Evolutionary conservation across 2,329 filamentous ascomycete genomes (phyloP).

Genomic region (Pseudopyrenochaeta lycopersici): DNA sequence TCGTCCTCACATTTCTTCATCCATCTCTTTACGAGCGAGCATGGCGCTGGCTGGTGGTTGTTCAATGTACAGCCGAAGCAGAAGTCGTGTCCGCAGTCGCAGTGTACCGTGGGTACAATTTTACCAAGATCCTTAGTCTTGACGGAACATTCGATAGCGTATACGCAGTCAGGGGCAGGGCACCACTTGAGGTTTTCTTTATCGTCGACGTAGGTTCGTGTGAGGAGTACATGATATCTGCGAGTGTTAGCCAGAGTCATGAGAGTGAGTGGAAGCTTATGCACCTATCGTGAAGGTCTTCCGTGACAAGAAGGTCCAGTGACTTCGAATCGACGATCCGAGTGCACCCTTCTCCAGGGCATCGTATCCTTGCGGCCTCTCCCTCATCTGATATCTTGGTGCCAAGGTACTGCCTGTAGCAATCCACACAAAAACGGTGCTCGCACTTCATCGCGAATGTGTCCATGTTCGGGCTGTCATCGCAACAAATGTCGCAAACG

Average conservation of each 20-base stretch:
- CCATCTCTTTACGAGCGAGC: constrained; percentile 91
- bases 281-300: constrained; percentile 65
- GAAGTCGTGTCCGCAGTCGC: constrained; percentile 84
- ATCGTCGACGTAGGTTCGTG: constrained; percentile 95
- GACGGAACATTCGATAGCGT: constrained; percentile 86
- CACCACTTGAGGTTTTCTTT: constrained; percentile 97
- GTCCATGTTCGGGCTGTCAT: constrained; percentile 78
- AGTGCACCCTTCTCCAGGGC: constrained; percentile 85
- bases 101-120: constrained; percentile 90
- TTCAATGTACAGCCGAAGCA: constrained; percentile 92
- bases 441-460: constrained; percentile 96
- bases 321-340: constrained; percentile 92
- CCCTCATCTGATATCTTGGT: constrained; percentile 97
- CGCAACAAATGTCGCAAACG: constrained; percentile 93
- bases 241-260: constrained; percentile 19
- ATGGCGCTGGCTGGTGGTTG: constrained; percentile 94
- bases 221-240: constrained; percentile 86
- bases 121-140: constrained; percentile 86
- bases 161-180: constrained; percentile 95
- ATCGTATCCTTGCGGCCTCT: constrained; percentile 93
- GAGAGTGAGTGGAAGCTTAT: constrained; percentile 15
- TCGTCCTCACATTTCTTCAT: constrained; percentile 98
- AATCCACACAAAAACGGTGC: constrained; percentile 91
- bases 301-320: constrained; percentile 75
- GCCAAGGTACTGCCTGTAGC: constrained; percentile 87